phyloP scores from a whole-genome alignment of 2,329 filamentous ascomycete species.

The Sporothrix sp. region DNA sequence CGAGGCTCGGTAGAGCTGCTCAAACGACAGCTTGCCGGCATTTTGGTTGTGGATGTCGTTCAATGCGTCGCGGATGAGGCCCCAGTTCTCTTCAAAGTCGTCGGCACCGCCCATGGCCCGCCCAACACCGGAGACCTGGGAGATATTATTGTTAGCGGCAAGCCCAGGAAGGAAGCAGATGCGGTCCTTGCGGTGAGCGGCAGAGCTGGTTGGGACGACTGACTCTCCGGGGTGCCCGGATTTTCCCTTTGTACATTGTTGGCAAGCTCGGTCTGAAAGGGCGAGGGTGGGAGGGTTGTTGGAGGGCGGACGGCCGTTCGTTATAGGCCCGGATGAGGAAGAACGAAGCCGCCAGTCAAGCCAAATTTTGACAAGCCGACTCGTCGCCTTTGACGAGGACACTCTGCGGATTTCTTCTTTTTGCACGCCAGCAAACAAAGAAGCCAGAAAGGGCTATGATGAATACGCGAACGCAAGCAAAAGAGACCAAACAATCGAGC shows the following conservation, averaged over 20 bases:
- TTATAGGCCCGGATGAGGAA: too few species aligned
- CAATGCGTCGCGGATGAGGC: slow-evolving; percentile 64
- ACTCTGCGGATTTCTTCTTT: too few species aligned
- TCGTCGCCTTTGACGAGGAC: too few species aligned
- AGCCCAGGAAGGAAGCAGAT: neutral
- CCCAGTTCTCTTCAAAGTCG: slow-evolving; percentile 84
- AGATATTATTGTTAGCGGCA: neutral
- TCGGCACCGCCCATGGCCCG: slow-evolving; percentile 40
- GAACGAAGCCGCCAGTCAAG: too few species aligned
- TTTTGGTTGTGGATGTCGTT: slow-evolving; percentile 87
- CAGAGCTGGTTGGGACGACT: neutral
- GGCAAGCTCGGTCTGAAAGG: neutral
- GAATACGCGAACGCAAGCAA: neutral
- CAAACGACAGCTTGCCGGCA: slow-evolving; percentile 82
- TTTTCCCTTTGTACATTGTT: slow-evolving; percentile 37
- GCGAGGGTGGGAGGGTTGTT: too few species aligned
- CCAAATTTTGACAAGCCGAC: too few species aligned
- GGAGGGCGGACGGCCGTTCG: too few species aligned
- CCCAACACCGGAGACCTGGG: slow-evolving; percentile 2
- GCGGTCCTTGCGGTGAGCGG: too few species aligned
- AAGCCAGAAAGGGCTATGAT: neutral
- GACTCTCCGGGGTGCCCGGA: slow-evolving; percentile 58
- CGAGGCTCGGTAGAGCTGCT: slow-evolving; percentile 85
- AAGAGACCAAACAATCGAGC: neutral
- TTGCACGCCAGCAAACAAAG: too few species aligned